Evolutionary conservation across 192 early-diverging fungal genomes (phyloP), one percentile per base, ranked within the genome.

Genomic region (Coemansia asiatica): DNA sequence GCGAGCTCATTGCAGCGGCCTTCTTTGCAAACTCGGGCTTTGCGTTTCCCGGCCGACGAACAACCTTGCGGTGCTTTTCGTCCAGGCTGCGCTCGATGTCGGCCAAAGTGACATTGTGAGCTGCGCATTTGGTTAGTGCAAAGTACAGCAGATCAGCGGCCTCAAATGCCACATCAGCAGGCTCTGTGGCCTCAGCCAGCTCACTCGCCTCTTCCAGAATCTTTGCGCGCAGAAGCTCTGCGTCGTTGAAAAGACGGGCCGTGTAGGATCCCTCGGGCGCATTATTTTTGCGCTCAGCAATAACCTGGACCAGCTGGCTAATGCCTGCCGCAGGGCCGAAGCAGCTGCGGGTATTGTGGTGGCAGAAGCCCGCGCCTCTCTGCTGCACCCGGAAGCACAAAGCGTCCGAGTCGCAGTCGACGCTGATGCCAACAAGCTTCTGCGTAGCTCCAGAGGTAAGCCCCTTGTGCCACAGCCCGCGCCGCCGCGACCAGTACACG

Each of bases 71-170:
- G 57, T 93, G 87, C 50, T 91, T 86, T 66, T 67, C 79, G 69
- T 99, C 91, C 62, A 99, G 79, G 35, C 94, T 90, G 65, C 79
- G 83, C 73, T 98, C 96, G 15, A 99, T 80, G 69, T 99, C 97
- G 1, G 86, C 66, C 44, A 99, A 78, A 9, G 79, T 75, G 2
- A 98, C 94, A 33, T 92, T 94, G 31, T 85, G 81, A 48, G 88
- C 85, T 0, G 91, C 86, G 75, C 93, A 95, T 68, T 93, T 95
- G 58, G 86, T 87, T 64, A 99, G 76, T 6, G 94, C 88, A 84
- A 99, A 99, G 83, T 97, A 99, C 60, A 99, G 85, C 59, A 98
- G 70, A 73, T 99, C 97, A 16, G 97, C 96, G 8, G 94, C 90
- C 78, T 99, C 95, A 85, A 90, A 95, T 2, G 95, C 94, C 74